Base-by-base conservation (phyloP, 805 yeast genomes). In the Wickerhamiella kazuoi region DNA sequence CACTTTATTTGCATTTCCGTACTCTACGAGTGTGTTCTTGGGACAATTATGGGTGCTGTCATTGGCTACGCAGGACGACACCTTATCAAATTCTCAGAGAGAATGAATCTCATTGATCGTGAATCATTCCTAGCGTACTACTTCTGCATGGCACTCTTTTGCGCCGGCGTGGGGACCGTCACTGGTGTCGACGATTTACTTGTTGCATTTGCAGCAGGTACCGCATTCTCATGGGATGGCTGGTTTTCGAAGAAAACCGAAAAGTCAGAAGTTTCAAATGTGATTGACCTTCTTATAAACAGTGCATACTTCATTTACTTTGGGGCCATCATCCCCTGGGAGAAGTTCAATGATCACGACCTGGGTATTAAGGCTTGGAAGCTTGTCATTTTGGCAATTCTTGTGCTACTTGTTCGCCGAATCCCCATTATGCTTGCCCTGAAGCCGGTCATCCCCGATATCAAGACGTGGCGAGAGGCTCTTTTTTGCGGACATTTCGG, bases 401-500 rank as follows among this genome's bases (percentile, higher is more conserved):
- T 80, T 13, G 68, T 84, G 24, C 65, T 84, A 13, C 69, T 81
- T 39, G 65, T 84, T 45, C 68, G 95, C 49, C 68, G 96, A 47
- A 64, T 84, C 8, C 96, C 96, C 0, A 86, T 82, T 1, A 80
- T 84, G 33, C 51, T 84, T 36, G 67, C 72, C 0, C 60, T 80
- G 37, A 79, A 79, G 51, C 84, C 87, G 0, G 54, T 83, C 19
- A 77, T 82, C 1, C 94, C 95, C 0, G 95, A 84, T 54, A 71
- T 84, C 30, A 76, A 82, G 50, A 71, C 82, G 9, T 84, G 95
- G 94, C 72, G 94, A 56, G 96, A 84, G 56, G 95, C 95, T 0
- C 55, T 84, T 3, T 86, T 86, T 57, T 82, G 93, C 56, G 95
- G 95, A 17, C 94, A 84, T 60, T 84, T 86, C 57, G 96, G 96